These are phyloP conservation scores for Fusarium euwallaceae DNA, from an alignment of 2,329 filamentous ascomycete genomes.

Conservation along the genomic window DNA sequence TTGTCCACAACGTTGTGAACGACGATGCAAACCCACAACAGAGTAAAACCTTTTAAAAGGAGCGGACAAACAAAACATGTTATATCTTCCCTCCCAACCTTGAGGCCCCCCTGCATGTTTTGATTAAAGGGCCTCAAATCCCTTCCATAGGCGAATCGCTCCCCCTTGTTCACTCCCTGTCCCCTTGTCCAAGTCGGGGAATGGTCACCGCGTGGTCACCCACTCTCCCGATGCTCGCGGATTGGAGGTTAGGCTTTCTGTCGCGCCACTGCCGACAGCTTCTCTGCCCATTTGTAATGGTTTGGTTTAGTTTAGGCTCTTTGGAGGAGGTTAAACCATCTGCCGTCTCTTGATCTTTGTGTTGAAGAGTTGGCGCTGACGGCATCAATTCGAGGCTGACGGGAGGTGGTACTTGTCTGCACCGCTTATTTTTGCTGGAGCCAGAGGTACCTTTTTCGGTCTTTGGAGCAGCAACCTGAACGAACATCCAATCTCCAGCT, in stretches of 20 bases:
- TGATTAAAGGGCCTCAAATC: constrained; percentile 43
- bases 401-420: constrained; percentile 21
- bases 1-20: background rate
- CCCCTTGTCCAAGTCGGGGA: constrained; percentile 24
- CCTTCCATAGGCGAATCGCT: constrained; percentile 30
- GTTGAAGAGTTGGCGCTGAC: background rate
- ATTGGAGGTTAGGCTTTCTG: background rate
- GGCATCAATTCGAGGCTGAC: background rate
- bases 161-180: constrained; percentile 19
- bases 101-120: constrained; percentile 29
- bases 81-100: constrained; percentile 4
- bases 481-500: constrained; percentile 36
- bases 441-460: constrained; percentile 32
- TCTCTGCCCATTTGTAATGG: constrained; percentile 1
- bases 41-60: background rate
- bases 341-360: background rate
- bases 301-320: background rate
- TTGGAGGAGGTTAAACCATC: background rate
- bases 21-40: background rate
- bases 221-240: background rate
- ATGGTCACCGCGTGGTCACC: constrained; percentile 3
- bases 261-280: background rate
- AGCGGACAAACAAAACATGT: constrained; percentile 1
- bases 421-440: constrained; percentile 11
- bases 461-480: background rate